phyloP scores from a whole-genome alignment of 352 stramenopile species.

The Aphanomyces invadans region DNA sequence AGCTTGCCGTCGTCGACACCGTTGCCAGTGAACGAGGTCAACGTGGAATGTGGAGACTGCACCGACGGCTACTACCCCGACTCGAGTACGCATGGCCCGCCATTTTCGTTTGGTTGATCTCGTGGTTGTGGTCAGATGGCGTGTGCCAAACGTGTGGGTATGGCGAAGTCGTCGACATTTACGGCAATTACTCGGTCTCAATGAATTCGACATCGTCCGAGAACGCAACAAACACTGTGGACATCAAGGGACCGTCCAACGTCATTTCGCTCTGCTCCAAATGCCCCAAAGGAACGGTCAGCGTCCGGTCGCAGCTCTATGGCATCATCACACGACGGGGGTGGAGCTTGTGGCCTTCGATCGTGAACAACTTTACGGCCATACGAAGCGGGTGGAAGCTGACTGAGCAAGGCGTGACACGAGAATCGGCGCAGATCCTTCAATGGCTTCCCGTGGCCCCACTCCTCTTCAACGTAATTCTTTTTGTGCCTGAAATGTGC shows the following conservation, averaged over 20 bases:
- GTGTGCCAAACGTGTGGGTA: constrained; percentile 38
- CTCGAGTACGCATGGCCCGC: constrained; percentile 23
- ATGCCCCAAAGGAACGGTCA: constrained; percentile 1
- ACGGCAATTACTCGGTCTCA: neutral
- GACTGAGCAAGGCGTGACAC: constrained; percentile 20
- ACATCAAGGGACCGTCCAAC: neutral
- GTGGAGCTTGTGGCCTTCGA: constrained; percentile 17
- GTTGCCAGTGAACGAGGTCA: constrained; percentile 34
- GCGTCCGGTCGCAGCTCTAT: neutral
- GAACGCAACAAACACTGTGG: neutral
- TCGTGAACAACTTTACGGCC: constrained; percentile 18
- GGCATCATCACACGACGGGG: constrained; percentile 1
- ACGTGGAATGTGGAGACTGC: constrained; percentile 45
- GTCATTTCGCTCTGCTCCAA: constrained; percentile 9
- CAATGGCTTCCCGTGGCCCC: neutral
- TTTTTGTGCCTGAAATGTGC: too few species aligned
- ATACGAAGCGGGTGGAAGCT: constrained; percentile 21
- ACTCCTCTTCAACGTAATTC: constrained; percentile 1
- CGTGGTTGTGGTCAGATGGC: neutral
- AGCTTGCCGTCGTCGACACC: constrained; percentile 37
- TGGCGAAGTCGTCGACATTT: constrained; percentile 28
- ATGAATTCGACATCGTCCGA: neutral
- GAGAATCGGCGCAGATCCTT: neutral
- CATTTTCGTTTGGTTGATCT: neutral
- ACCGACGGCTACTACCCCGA: constrained; percentile 38